Conservation (phyloP, 2,329 filamentous ascomycete genomes). For the Sporothrix pallida region DNA sequence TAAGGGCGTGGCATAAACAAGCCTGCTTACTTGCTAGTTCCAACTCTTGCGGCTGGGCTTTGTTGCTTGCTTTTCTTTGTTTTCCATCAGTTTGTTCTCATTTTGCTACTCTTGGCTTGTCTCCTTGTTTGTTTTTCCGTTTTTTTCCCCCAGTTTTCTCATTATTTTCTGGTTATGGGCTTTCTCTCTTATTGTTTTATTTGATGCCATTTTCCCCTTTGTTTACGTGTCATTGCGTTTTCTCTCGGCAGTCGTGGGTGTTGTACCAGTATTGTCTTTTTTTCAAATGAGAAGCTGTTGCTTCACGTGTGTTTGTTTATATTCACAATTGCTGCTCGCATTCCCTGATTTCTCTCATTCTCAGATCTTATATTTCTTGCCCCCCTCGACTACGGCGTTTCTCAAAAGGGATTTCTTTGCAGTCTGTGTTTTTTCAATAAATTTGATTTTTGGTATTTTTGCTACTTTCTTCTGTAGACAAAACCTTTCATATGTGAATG, state of each 20-base stretch:
- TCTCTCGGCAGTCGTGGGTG: neutral
- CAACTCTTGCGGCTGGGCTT: neutral
- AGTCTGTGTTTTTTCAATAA: constrained; percentile 17
- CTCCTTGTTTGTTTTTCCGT: constrained; percentile 8
- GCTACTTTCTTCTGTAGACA: no score
- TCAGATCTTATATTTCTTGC: neutral
- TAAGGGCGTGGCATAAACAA: neutral
- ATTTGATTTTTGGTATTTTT: neutral
- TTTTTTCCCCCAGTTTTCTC: constrained; percentile 14
- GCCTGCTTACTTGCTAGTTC: neutral
- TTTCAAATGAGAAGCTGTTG: neutral
- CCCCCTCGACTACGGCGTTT: neutral
- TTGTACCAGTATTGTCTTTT: constrained; percentile 7
- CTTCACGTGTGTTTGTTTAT: neutral
- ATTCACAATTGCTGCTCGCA: neutral
- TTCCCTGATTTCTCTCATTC: neutral
- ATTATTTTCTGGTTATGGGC: neutral
- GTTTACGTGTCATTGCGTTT: neutral
- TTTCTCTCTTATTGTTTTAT: neutral
- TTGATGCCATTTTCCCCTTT: neutral
- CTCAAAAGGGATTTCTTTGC: constrained; percentile 1
- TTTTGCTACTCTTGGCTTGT: constrained; percentile 5
- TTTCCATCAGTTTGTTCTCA: neutral
- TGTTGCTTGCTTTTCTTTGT: neutral
- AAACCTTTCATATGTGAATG: neutral